Conservation (phyloP, 495 filamentous ascomycete genomes). For the Lophiotrema nucula region DNA sequence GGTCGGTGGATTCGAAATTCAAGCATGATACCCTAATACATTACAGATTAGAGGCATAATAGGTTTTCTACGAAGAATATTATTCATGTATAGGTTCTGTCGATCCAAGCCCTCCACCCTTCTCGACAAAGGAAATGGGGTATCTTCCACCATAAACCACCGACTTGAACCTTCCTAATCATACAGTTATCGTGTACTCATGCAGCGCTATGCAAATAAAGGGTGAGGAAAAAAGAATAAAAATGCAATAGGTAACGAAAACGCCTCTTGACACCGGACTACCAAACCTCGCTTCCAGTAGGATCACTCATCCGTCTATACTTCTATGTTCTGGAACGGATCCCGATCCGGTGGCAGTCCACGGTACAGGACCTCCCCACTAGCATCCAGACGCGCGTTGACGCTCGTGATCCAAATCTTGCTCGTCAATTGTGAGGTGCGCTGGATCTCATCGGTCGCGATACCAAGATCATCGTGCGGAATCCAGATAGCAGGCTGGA, state of each 20-base stretch:
- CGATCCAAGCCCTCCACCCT: neutral
- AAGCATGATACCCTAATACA: no score
- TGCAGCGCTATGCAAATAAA: neutral
- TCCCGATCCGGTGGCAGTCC: constrained; percentile 79
- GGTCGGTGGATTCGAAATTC: no score
- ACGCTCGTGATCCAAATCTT: constrained; percentile 95
- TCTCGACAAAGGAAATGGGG: neutral
- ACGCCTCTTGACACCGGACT: neutral
- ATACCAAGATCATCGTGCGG: constrained; percentile 88
- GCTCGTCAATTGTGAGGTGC: constrained; percentile 72
- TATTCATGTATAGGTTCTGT: neutral
- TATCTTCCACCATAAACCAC: neutral
- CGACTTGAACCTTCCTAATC: no score
- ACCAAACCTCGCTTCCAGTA: neutral
- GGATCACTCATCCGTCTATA: constrained; percentile 9
- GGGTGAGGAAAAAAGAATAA: neutral
- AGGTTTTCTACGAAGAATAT: no score
- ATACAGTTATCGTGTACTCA: neutral
- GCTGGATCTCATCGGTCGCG: constrained; percentile 82
- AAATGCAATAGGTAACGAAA: neutral
- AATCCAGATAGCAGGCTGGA: constrained; percentile 89
- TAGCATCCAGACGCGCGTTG: constrained; percentile 80
- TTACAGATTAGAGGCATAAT: no score
- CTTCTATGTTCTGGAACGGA: constrained; percentile 35
- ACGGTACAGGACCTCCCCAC: constrained; percentile 81